Percentiles rank a stretch among this genome's conserved stretches.
These are phyloP conservation scores for Ophidiomyces ophidiicola DNA, from an alignment of 2,329 filamentous ascomycete species.

Conservation along the genomic window DNA sequence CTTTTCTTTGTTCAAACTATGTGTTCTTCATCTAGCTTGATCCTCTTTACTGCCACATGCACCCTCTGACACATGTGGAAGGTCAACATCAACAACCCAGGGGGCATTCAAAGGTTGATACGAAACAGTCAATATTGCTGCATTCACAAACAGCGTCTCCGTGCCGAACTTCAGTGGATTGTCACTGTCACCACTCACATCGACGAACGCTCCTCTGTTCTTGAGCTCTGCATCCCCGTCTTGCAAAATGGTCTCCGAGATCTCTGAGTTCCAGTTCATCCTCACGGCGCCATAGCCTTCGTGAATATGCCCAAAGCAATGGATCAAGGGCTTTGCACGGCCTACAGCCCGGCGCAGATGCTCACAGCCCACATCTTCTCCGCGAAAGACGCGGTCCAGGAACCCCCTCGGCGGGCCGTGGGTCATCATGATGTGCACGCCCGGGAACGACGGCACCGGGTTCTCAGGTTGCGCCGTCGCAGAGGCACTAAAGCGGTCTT, in stretches of 20 bases:
- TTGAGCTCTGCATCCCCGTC: constrained; percentile 7
- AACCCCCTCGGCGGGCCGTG: constrained; percentile 45
- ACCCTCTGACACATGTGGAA: constrained; percentile 21
- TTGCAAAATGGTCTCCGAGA: constrained; percentile 8
- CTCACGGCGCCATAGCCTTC: constrained; percentile 35
- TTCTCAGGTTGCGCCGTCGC: constrained; percentile 29
- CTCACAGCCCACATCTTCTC: constrained; percentile 24
- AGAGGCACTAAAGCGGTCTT: constrained; percentile 45
- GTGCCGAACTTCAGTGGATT: constrained; percentile 27
- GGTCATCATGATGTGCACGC: constrained; percentile 41
- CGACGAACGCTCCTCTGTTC: constrained; percentile 6
- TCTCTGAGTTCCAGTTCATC: constrained; percentile 4
- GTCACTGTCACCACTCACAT: constrained; percentile 23
- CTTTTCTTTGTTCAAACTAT: no score
- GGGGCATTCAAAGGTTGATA: constrained; percentile 37
- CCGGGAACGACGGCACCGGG: constrained; percentile 13
- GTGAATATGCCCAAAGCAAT: constrained; percentile 36
- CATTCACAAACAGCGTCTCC: constrained; percentile 51
- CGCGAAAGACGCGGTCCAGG: constrained; percentile 32
- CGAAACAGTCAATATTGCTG: constrained; percentile 39
- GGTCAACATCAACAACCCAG: constrained; percentile 43
- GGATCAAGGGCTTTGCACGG: constrained; percentile 24
- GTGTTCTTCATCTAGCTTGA: no score
- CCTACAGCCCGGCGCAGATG: constrained; percentile 23
- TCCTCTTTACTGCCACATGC: background rate